Evolutionary conservation across 768 basidiomycete genomes (phyloP).

Genomic region (Amanita fuliginea): DNA sequence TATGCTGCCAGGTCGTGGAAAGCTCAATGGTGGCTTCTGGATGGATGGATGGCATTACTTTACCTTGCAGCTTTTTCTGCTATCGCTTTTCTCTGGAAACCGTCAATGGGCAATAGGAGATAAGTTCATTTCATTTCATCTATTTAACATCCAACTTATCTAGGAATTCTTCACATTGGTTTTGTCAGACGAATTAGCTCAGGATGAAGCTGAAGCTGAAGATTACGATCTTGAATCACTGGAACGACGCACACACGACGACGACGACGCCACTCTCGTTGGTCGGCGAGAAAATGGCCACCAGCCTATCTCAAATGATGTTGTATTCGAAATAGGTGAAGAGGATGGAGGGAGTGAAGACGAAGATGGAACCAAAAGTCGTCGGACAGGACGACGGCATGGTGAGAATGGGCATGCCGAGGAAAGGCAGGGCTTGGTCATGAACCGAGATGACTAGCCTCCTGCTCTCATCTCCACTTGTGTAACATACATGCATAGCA

Average conservation of each 20-base stretch:
- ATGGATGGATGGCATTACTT: slow-evolving; percentile 87
- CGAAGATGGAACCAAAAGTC: slow-evolving; percentile 3
- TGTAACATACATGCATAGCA: slow-evolving; percentile 6
- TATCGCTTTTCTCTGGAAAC: slow-evolving; percentile 90
- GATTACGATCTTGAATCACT: slow-evolving; percentile 82
- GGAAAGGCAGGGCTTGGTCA: slow-evolving; percentile 62
- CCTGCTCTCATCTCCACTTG: background rate
- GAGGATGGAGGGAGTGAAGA: slow-evolving; percentile 49
- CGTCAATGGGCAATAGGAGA: slow-evolving; percentile 83
- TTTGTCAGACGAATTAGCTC: slow-evolving; percentile 95
- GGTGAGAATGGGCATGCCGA: slow-evolving; percentile 40
- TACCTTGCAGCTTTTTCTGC: slow-evolving; percentile 73
- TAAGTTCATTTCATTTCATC: slow-evolving; percentile 30
- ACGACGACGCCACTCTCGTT: slow-evolving; percentile 65
- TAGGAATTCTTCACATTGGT: slow-evolving; percentile 51
- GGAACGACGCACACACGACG: slow-evolving; percentile 45
- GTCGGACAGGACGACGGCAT: slow-evolving; percentile 23
- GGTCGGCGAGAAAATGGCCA: slow-evolving; percentile 42
- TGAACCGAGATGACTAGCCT: slow-evolving; percentile 18
- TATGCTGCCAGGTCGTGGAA: slow-evolving; percentile 89
- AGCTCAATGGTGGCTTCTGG: slow-evolving; percentile 90
- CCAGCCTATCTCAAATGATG: slow-evolving; percentile 40
- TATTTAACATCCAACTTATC: slow-evolving; percentile 13
- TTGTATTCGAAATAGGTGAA: slow-evolving; percentile 89
- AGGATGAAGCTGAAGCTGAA: slow-evolving; percentile 89